Evolutionary conservation across 148 eudicot genomes (phyloP).

Genomic region (Amaranthus hypochondriacus): DNA sequence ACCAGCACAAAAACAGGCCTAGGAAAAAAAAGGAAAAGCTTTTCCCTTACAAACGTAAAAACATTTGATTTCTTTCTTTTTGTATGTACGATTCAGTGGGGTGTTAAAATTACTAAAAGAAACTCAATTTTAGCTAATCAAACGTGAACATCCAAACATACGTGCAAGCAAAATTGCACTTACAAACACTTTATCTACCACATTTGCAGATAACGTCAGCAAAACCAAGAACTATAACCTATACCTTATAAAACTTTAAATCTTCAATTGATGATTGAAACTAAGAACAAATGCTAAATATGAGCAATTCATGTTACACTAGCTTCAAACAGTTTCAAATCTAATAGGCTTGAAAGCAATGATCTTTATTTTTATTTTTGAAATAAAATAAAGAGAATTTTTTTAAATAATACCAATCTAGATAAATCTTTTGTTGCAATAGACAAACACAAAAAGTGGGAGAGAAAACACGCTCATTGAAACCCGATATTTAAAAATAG

Average conservation of each 20-base stretch:
- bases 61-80: no score
- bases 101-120: not conserved
- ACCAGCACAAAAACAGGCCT: no score
- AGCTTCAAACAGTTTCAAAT: not conserved
- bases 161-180: no score
- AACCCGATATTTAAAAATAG: not conserved
- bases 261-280: not conserved
- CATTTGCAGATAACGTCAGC: not conserved
- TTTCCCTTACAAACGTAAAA: no score
- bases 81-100: no score
- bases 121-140: not conserved
- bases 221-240: not conserved
- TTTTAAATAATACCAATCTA: not conserved
- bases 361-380: not conserved
- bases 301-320: not conserved
- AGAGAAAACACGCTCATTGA: not conserved
- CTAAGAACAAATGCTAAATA: not conserved
- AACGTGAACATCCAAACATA: not conserved
- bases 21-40: no score
- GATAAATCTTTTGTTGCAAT: not conserved
- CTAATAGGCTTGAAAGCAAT: not conserved
- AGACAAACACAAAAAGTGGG: not conserved
- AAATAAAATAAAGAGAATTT: not conserved
- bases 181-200: not conserved
- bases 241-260: not conserved